phyloP scores from a whole-genome alignment of 75 land plant genomes.

The Picea glauca region DNA sequence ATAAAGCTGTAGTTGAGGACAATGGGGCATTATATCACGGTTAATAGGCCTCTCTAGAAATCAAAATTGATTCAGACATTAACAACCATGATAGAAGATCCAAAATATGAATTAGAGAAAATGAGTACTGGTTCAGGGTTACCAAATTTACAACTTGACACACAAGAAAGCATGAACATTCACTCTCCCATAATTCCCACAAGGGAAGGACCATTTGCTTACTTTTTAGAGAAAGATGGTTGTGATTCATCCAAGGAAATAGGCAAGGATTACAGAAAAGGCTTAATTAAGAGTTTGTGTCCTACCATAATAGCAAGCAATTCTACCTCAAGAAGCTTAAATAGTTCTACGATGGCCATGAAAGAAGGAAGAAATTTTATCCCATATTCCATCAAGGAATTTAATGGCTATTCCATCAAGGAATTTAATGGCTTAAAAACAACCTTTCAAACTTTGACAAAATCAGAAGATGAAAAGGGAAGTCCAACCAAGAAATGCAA shows the following conservation, averaged over 20 bases:
- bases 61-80: constrained; percentile 57
- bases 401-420: neutral
- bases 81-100: constrained; percentile 16
- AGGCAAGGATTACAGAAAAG: neutral
- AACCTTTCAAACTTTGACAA: neutral
- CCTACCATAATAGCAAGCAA: neutral
- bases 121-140: neutral
- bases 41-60: constrained; percentile 63
- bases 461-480: neutral
- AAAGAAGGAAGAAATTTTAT: neutral
- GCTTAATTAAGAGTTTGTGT: neutral
- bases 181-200: neutral
- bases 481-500: neutral
- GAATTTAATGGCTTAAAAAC: neutral
- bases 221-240: neutral
- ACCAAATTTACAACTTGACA: constrained; percentile 1
- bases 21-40: constrained; percentile 49
- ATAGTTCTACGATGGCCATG: neutral
- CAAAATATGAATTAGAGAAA: neutral
- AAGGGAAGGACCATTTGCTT: neutral
- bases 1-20: constrained; percentile 50
- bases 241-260: neutral
- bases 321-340: neutral
- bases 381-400: neutral
- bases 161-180: neutral